These are phyloP conservation scores for Ustilago curta DNA, from an alignment of 1,284 basidiomycete species.

Conservation along the genomic window DNA sequence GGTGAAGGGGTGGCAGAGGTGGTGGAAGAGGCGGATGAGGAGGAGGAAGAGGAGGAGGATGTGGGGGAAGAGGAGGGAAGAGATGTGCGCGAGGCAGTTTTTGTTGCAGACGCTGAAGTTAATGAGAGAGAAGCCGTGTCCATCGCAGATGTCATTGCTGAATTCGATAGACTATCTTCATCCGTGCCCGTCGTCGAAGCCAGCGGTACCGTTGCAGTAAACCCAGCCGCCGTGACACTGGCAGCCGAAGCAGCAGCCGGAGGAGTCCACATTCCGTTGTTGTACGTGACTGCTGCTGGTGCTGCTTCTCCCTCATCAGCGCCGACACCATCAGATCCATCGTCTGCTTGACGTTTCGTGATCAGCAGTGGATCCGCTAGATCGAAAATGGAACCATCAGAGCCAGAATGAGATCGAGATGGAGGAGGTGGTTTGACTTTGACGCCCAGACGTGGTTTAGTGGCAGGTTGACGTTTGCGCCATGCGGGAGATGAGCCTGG, in stretches of 20 bases:
- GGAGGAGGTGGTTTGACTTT: conserved; percentile 10
- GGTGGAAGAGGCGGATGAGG: conserved; percentile 10
- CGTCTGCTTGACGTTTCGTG: conserved; percentile 15
- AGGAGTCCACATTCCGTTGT: conserved; percentile 48
- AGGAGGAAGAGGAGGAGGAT: conserved; percentile 7
- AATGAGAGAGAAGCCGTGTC: not conserved
- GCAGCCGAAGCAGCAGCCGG: conserved; percentile 10
- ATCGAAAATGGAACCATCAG: not conserved
- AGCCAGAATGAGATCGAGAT: not conserved
- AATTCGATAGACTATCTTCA: not conserved
- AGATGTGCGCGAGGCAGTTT: conserved; percentile 3
- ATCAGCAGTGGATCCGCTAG: conserved; percentile 5
- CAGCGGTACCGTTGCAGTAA: conserved; percentile 11
- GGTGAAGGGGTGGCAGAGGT: not conserved
- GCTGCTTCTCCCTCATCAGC: not conserved
- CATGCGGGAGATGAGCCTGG: conserved; percentile 28
- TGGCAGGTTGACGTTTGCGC: conserved; percentile 28
- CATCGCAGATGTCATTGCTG: not conserved
- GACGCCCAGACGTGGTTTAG: conserved; percentile 25
- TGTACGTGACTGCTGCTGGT: conserved; percentile 12
- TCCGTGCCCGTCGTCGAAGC: not conserved
- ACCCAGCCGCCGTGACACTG: not conserved
- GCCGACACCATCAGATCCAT: not conserved
- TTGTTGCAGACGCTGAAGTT: not conserved
- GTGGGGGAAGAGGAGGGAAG: not conserved